These are phyloP conservation scores for Kurtzmaniella natalensis DNA, from an alignment of 1,139 yeast species.

Conservation along the genomic window DNA sequence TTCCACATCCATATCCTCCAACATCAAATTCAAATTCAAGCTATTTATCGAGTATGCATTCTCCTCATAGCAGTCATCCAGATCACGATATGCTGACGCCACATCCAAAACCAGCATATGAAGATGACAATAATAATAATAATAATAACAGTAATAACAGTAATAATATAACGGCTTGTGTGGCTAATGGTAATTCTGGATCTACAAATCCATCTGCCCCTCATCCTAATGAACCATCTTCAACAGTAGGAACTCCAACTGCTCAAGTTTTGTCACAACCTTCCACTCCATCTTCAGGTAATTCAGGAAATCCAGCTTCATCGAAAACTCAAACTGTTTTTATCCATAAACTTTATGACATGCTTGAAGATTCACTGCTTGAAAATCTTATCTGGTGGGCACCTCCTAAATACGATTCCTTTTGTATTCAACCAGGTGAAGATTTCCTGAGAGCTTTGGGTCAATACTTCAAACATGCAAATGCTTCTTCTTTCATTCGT, in stretches of 20 bases:
- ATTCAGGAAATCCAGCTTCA: conserved; percentile 17
- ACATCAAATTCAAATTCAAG: too few species aligned
- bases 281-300: conserved; percentile 6
- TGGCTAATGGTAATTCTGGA: too few species aligned
- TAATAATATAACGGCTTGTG: too few species aligned
- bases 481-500: conserved; percentile 74
- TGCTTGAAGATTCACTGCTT: conserved; percentile 53
- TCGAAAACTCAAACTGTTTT: conserved; percentile 47
- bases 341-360: conserved; percentile 59
- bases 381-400: conserved; percentile 46
- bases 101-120: neutral
- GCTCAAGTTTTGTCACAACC: conserved; percentile 1
- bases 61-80: neutral
- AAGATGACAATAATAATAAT: too few species aligned
- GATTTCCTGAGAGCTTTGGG: conserved; percentile 60
- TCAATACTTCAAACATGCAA: conserved; percentile 70
- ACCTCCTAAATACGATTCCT: conserved; percentile 30
- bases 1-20: too few species aligned
- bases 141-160: too few species aligned
- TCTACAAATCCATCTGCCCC: too few species aligned
- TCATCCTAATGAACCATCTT: neutral
- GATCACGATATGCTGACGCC: neutral
- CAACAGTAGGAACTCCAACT: neutral
- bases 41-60: neutral
- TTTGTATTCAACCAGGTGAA: conserved; percentile 46